Conservation (phyloP, 1,139 yeast species). For the Citeromyces hawaiiensis region DNA sequence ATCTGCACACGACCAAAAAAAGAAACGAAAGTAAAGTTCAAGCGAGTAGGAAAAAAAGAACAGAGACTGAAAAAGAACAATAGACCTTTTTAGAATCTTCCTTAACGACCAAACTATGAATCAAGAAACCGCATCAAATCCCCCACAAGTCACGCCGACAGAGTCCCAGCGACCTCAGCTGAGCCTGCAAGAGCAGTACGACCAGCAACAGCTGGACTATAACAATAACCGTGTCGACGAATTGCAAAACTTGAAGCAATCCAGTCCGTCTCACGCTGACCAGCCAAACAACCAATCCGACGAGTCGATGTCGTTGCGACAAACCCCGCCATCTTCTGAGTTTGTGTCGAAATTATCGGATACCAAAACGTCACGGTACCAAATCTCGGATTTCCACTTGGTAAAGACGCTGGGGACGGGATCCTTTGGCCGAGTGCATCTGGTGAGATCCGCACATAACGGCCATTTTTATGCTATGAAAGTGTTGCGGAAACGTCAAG, state of each 20-base stretch:
- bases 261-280: neutral
- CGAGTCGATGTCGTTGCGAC: neutral
- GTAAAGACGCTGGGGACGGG: constrained; percentile 50
- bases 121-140: neutral
- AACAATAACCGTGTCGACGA: constrained; percentile 2
- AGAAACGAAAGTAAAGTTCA: neutral
- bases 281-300: neutral
- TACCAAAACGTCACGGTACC: constrained; percentile 18
- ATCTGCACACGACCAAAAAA: constrained; percentile 1
- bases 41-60: constrained; percentile 1
- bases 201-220: constrained; percentile 4
- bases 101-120: neutral
- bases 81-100: neutral
- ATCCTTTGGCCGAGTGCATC: constrained; percentile 49
- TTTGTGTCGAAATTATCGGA: neutral
- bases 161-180: neutral
- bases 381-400: constrained; percentile 36
- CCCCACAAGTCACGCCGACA: neutral
- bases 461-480: constrained; percentile 50
- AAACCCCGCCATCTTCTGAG: neutral
- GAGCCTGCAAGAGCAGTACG: constrained; percentile 5
- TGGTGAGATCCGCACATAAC: constrained; percentile 44
- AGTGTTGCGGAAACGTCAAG: constrained; percentile 42
- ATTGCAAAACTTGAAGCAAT: constrained; percentile 1
- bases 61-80: no score